Percentiles rank a stretch among this genome's conserved stretches.
Evolutionary conservation across 371 early-diverging fungal species (phyloP).

Genomic region (Saksenaea vasiformis): DNA sequence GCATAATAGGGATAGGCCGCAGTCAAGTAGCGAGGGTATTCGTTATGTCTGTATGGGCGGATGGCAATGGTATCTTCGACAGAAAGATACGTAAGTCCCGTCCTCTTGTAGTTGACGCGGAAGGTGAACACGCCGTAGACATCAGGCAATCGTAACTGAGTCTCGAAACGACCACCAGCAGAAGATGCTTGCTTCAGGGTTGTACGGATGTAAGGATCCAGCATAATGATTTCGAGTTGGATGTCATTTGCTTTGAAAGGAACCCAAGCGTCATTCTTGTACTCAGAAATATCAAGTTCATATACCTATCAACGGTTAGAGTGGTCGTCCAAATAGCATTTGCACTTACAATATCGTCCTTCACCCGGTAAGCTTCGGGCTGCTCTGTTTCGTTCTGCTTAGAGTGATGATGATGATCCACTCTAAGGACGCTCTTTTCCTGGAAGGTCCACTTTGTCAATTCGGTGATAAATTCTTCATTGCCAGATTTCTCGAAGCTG

Average conservation of each 20-base stretch:
- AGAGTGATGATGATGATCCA: constrained; percentile 66
- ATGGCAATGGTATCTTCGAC: constrained; percentile 81
- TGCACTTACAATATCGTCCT: constrained; percentile 82
- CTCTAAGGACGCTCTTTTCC: constrained; percentile 86
- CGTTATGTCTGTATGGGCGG: constrained; percentile 91
- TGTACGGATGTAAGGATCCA: constrained; percentile 93
- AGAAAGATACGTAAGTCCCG: constrained; percentile 74
- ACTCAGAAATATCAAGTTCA: constrained; percentile 78
- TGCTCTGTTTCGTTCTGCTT: constrained; percentile 65
- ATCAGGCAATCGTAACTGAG: constrained; percentile 83
- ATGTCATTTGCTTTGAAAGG: constrained; percentile 77
- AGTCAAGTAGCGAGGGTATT: constrained; percentile 89
- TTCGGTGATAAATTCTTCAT: constrained; percentile 71
- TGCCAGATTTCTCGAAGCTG: constrained; percentile 57
- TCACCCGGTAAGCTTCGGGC: constrained; percentile 82
- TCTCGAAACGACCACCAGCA: constrained; percentile 47
- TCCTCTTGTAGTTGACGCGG: constrained; percentile 87
- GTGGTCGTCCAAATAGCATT: not conserved
- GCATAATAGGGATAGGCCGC: constrained; percentile 95
- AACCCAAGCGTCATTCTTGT: constrained; percentile 76
- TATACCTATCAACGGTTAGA: constrained; percentile 62
- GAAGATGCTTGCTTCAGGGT: constrained; percentile 62
- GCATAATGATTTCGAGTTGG: constrained; percentile 93
- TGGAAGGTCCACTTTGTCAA: constrained; percentile 90
- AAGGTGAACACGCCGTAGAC: constrained; percentile 96